Conservation (phyloP, 2,329 filamentous ascomycete species). For the Leptographium radiaticola region DNA sequence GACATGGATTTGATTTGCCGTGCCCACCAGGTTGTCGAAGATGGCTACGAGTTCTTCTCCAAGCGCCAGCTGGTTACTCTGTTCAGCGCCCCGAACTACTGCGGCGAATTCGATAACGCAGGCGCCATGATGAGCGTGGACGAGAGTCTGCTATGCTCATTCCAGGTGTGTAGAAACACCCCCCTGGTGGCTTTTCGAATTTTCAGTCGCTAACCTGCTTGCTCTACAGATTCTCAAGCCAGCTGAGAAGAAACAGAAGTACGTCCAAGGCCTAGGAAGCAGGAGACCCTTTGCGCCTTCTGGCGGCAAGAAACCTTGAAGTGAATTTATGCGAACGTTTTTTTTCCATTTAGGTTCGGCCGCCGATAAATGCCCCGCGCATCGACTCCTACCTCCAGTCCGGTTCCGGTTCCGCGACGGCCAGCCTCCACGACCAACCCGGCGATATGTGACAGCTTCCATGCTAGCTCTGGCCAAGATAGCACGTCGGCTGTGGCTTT, state of each 20-base stretch:
- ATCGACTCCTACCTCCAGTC: background rate
- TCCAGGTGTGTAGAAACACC: constrained; percentile 56
- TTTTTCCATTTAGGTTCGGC: constrained; percentile 77
- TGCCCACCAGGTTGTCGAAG: constrained; percentile 96
- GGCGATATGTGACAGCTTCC: background rate
- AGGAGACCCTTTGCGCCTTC: constrained; percentile 53
- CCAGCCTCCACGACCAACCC: background rate
- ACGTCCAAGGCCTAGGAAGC: constrained; percentile 66
- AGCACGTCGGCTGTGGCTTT: background rate
- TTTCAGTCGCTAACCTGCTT: constrained; percentile 10
- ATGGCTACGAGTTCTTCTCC: constrained; percentile 99
- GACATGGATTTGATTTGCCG: constrained; percentile 99
- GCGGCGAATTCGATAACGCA: constrained; percentile 97
- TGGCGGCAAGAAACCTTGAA: constrained; percentile 29
- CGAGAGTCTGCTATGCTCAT: constrained; percentile 94
- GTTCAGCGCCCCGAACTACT: constrained; percentile 98
- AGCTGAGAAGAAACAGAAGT: constrained; percentile 99
- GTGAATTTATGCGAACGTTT: constrained; percentile 52
- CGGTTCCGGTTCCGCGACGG: background rate
- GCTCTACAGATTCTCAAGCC: constrained; percentile 78
- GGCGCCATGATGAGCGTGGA: constrained; percentile 99
- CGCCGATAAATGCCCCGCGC: constrained; percentile 55
- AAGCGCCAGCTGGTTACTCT: constrained; percentile 95
- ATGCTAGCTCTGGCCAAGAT: background rate
- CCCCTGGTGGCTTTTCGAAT: too few species aligned